Conservation (phyloP, 768 basidiomycete species). For the Mycena polygramma region DNA sequence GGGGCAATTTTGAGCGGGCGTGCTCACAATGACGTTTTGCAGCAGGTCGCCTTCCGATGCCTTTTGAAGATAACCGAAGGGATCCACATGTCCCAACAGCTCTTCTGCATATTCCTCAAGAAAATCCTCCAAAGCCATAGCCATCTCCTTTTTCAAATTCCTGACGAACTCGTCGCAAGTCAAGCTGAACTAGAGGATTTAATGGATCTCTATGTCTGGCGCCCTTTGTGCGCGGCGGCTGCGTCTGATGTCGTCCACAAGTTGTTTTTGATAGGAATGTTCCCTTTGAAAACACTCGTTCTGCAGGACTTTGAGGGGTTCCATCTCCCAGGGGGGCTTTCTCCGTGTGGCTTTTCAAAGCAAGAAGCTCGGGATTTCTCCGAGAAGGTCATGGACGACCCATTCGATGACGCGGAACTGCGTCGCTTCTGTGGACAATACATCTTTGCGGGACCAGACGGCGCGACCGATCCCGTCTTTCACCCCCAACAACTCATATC, state of each 20-base stretch:
- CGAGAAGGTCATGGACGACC: neutral
- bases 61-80: no score
- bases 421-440: slow-evolving; percentile 15
- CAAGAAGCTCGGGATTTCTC: slow-evolving; percentile 5
- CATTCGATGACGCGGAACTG: slow-evolving; percentile 6
- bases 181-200: neutral
- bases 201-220: slow-evolving; percentile 9
- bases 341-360: slow-evolving; percentile 23
- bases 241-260: slow-evolving; percentile 14
- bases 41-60: no score
- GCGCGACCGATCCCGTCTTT: neutral
- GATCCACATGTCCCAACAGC: no score
- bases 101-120: no score
- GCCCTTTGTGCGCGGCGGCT: neutral
- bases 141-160: no score
- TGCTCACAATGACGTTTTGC: slow-evolving; percentile 3
- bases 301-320: neutral
- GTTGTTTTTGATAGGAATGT: slow-evolving; percentile 11
- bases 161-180: no score
- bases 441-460: neutral
- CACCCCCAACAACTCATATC: slow-evolving; percentile 19
- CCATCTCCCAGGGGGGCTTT: neutral
- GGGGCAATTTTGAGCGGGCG: no score
- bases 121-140: no score
- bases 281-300: neutral